Evolutionary conservation across 495 filamentous ascomycete genomes (phyloP).

Genomic region (Penicillium psychrofluorescens): DNA sequence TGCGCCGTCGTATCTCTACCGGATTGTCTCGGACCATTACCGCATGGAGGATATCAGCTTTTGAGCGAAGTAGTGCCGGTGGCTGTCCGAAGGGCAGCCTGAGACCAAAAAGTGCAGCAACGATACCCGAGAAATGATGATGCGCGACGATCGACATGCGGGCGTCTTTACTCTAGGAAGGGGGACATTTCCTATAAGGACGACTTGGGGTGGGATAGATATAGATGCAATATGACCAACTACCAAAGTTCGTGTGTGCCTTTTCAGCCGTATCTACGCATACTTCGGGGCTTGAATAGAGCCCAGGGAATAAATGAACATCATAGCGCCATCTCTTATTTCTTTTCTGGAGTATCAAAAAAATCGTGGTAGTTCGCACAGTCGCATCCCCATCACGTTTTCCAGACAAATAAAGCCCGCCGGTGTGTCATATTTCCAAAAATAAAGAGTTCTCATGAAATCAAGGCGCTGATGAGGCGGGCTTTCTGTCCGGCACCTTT

Average conservation of each 20-base stretch:
- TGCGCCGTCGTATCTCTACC: conserved; percentile 72
- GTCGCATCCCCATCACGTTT: conserved; percentile 18
- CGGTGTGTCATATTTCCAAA: conserved; percentile 26
- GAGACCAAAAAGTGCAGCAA: conserved; percentile 6
- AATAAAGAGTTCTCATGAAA: conserved; percentile 32
- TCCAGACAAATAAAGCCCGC: conserved; percentile 29
- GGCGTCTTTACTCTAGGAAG: conserved; percentile 6
- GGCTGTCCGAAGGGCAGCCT: not conserved
- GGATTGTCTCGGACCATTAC: conserved; percentile 80
- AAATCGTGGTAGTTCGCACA: conserved; percentile 31
- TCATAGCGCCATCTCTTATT: conserved; percentile 33
- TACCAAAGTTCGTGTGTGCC: not conserved
- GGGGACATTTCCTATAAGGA: not conserved
- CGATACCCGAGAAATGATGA: conserved; percentile 19
- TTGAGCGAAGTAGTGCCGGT: conserved; percentile 6
- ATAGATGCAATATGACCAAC: conserved; percentile 3
- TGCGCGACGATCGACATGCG: conserved; percentile 11
- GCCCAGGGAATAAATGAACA: conserved; percentile 20
- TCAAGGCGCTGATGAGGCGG: conserved; percentile 26
- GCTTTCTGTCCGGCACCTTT: conserved; percentile 25
- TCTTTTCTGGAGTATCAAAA: conserved; percentile 36
- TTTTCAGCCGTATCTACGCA: not conserved
- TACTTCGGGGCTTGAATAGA: conserved; percentile 10
- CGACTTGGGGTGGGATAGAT: not conserved
- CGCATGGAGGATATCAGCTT: conserved; percentile 72